Conservation (phyloP, 371 early-diverging fungal genomes). For the Circinella umbellata region DNA sequence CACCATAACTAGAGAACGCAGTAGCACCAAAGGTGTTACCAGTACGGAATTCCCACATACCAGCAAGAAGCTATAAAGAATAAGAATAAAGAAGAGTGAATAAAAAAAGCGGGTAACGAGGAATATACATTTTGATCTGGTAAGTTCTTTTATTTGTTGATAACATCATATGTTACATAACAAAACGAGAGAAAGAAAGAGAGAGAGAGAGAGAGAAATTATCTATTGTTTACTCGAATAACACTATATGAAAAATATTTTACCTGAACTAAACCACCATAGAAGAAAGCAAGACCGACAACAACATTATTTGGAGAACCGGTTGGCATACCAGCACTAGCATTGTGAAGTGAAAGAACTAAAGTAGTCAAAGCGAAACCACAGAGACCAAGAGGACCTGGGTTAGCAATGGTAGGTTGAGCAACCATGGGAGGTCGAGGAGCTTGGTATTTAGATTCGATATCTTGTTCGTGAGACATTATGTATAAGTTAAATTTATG, state of each 20-base stretch:
- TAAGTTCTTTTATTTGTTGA: too few relatives aligned
- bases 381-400: conserved; percentile 78
- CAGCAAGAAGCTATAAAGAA: conserved; percentile 63
- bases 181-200: too few relatives aligned
- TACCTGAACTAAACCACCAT: conserved; percentile 83
- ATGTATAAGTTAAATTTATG: not conserved
- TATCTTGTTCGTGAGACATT: conserved; percentile 17
- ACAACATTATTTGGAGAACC: conserved; percentile 64
- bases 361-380: conserved; percentile 83
- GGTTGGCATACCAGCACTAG: conserved; percentile 68
- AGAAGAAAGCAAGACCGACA: conserved; percentile 76
- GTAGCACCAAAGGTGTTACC: conserved; percentile 87
- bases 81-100: too few relatives aligned
- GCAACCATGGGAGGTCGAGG: conserved; percentile 15
- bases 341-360: conserved; percentile 71
- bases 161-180: too few relatives aligned
- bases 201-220: too few relatives aligned
- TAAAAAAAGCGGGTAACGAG: too few relatives aligned
- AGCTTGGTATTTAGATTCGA: conserved; percentile 11
- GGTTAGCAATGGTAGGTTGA: conserved; percentile 58
- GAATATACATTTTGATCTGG: too few relatives aligned
- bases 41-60: conserved; percentile 84
- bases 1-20: conserved; percentile 80
- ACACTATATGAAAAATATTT: not conserved
- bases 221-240: too few relatives aligned